A percentile compares a stretch with the other conserved stretches of the same genome.
phyloP scores from a whole-genome alignment of 352 stramenopile genomes.

The Thalassiosira livingstoniorum region DNA sequence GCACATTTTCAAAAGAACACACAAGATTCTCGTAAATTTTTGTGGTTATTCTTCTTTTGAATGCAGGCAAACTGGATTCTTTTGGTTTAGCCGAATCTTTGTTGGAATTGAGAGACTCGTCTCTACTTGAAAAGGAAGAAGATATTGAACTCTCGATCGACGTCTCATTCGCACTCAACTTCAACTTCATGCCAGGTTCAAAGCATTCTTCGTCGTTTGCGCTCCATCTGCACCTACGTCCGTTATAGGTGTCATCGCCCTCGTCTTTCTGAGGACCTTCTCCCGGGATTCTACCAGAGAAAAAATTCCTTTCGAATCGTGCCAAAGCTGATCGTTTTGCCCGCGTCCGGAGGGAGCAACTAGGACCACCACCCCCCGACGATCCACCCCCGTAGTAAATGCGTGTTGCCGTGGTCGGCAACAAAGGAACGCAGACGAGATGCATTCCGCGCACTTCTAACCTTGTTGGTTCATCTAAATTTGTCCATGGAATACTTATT shows the following conservation, averaged over 20 bases:
- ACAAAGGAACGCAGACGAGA: conserved; percentile 81
- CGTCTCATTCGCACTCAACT: conserved; percentile 3
- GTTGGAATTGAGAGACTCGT: neutral
- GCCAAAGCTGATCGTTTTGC: conserved; percentile 78
- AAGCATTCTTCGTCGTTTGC: conserved; percentile 23
- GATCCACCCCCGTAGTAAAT: conserved; percentile 71
- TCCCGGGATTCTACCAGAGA: conserved; percentile 71
- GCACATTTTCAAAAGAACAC: conserved; percentile 71
- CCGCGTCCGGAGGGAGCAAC: conserved; percentile 65
- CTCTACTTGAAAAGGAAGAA: conserved; percentile 2
- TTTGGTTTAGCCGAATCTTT: conserved; percentile 27
- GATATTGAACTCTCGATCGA: neutral
- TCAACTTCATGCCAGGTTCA: neutral
- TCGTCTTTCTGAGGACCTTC: conserved; percentile 63
- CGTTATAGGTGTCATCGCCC: conserved; percentile 38
- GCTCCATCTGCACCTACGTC: conserved; percentile 40
- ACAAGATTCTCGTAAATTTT: conserved; percentile 83
- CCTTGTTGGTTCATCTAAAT: conserved; percentile 74
- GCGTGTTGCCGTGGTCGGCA: conserved; percentile 74
- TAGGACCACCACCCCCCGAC: neutral
- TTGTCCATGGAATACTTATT: conserved; percentile 76
- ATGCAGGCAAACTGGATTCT: conserved; percentile 35
- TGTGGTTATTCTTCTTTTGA: conserved; percentile 74
- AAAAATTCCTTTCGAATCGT: conserved; percentile 83
- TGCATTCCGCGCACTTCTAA: conserved; percentile 80